Conservation (phyloP, 2,329 filamentous ascomycete species). For the Metarhizium robertsii region DNA sequence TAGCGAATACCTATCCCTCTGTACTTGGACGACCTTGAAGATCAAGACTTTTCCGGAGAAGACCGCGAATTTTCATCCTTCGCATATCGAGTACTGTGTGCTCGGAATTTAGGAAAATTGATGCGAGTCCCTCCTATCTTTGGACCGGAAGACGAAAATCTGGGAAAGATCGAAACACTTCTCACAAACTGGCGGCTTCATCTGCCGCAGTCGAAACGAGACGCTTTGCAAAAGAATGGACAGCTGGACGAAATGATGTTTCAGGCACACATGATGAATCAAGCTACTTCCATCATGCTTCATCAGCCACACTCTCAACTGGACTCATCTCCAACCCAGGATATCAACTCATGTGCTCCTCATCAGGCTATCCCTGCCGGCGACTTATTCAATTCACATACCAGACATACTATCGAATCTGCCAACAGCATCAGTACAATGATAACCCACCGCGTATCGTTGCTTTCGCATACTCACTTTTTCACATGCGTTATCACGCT, state of each 20-base stretch:
- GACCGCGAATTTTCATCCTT: conserved; percentile 72
- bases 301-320: conserved; percentile 74
- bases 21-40: conserved; percentile 67
- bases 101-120: conserved; percentile 68
- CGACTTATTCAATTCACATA: conserved; percentile 55
- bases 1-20: conserved; percentile 49
- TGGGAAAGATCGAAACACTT: conserved; percentile 41
- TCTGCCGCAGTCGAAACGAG: conserved; percentile 61
- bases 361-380: conserved; percentile 41
- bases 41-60: conserved; percentile 62
- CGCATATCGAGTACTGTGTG: conserved; percentile 73
- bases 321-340: conserved; percentile 48
- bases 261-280: conserved; percentile 73
- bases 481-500: conserved; percentile 74
- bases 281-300: conserved; percentile 60
- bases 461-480: conserved; percentile 71
- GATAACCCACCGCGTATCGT: conserved; percentile 61
- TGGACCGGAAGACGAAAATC: conserved; percentile 43
- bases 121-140: conserved; percentile 47
- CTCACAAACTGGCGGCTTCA: conserved; percentile 71
- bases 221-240: conserved; percentile 60
- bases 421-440: conserved; percentile 70
- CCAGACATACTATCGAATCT: conserved; percentile 69
- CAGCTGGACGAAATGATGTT: conserved; percentile 84
- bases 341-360: conserved; percentile 58